Conservation (phyloP, 768 basidiomycete species). For the Russula griseocarnosa region DNA sequence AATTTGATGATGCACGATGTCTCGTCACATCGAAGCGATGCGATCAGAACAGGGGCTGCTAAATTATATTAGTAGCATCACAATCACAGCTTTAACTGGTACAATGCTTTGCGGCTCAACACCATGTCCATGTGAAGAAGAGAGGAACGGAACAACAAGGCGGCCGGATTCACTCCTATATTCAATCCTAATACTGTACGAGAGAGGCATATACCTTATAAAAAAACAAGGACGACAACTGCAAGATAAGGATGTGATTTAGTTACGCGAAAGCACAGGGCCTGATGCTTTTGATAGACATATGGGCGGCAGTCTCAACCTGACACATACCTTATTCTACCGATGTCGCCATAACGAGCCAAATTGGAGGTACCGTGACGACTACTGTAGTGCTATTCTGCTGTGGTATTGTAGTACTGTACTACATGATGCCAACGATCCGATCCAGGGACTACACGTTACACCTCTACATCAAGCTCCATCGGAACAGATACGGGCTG, state of each 20-base stretch:
- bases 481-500: conserved; percentile 36
- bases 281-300: conserved; percentile 12
- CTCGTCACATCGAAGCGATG: not conserved
- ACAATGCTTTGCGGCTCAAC: not conserved
- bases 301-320: not conserved
- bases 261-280: not conserved
- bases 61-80: not conserved
- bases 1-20: no score
- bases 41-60: conserved; percentile 5
- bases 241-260: conserved; percentile 2
- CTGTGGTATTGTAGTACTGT: not conserved
- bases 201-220: no score
- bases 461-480: conserved; percentile 38
- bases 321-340: not conserved
- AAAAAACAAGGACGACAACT: conserved; percentile 14
- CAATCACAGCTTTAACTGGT: not conserved
- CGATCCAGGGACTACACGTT: not conserved
- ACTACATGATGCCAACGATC: not conserved
- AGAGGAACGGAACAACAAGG: not conserved
- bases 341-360: not conserved
- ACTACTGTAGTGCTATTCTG: not conserved
- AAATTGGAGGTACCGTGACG: not conserved
- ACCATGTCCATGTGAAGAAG: not conserved
- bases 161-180: not conserved
- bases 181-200: no score